Base-by-base conservation (phyloP, 2,329 filamentous ascomycete species). In the Graphilbum fragrans region DNA sequence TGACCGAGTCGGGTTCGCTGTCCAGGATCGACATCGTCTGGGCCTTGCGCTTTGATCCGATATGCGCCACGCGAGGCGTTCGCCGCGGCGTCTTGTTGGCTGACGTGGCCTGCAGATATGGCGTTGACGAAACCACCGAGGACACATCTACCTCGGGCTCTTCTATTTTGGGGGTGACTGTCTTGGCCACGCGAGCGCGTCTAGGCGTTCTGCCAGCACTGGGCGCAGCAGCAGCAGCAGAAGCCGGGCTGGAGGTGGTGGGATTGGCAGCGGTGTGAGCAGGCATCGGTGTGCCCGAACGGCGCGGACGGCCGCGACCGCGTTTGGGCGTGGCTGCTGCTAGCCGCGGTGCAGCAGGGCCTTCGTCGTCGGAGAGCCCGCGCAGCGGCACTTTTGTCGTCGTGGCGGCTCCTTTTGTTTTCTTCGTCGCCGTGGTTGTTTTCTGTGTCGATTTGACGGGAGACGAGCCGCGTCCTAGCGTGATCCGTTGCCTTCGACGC, bases 241-340 rank as follows among this genome's bases (percentile, higher is more conserved):
- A 23, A 6, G 20, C 18, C 6, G 43, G 33, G 23, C 39, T 45
- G 22, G 35, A 38, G 5, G 33, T 37, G n/a, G 21, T n/a, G 5
- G 21, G 22, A n/a, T 10, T 23, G 21, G 14, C 17, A 10, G 21
- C 8, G 12, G n/a, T n/a, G 7, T 18, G n/a, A 2, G 19, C 21
- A 17, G 69, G 66, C 46, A 66, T 60, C 3, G 72, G 72, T 4
- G 71, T 77, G 5, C 66, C 70, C 43, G 72, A 70, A 22, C 64
- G 63, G 41, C 63, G 67, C 36, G 68, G 65, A 25, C 66, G 44
- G 5, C 48, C 44, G 21, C 46, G 48, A 6, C 40, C 38, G 17
- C 38, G 46, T 36, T 47, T 50, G 8, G 48, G 44, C 1, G 46
- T 46, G 21, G 67, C 66, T 61, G 39, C 58, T 56, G 49, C 56